phyloP scores from a whole-genome alignment of 345 rosid genomes.

The Eucalyptus erythrocorys region DNA sequence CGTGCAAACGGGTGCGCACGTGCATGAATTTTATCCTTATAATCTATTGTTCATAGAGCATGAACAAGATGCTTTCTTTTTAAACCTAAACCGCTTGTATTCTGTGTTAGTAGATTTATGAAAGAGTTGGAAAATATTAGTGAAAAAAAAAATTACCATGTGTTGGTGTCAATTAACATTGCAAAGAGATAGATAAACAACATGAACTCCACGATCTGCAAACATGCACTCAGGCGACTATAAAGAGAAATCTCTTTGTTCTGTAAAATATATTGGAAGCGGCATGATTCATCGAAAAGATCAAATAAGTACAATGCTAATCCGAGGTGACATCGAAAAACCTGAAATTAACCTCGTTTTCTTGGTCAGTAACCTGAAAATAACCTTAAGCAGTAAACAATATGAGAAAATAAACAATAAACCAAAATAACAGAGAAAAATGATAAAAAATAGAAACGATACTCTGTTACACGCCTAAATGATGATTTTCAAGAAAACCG shows the following conservation, averaged over 20 bases:
- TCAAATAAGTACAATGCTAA: background rate
- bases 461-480: background rate
- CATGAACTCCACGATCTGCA: background rate
- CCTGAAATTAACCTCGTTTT: background rate
- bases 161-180: background rate
- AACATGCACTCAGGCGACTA: background rate
- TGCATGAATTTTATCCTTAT: background rate
- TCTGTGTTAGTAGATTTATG: background rate
- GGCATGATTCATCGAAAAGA: background rate
- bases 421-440: background rate
- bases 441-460: background rate
- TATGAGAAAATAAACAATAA: background rate
- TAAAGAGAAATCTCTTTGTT: background rate
- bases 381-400: background rate
- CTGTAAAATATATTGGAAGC: background rate
- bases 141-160: background rate
- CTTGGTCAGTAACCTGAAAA: background rate
- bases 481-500: background rate
- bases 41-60: background rate
- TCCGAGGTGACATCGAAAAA: background rate
- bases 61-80: background rate
- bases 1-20: background rate
- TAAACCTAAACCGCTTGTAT: background rate
- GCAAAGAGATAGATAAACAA: background rate
- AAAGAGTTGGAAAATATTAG: background rate